These are phyloP conservation scores for Blastobotrys buckinghamii DNA, from an alignment of 1,139 yeast species.

Conservation along the genomic window DNA sequence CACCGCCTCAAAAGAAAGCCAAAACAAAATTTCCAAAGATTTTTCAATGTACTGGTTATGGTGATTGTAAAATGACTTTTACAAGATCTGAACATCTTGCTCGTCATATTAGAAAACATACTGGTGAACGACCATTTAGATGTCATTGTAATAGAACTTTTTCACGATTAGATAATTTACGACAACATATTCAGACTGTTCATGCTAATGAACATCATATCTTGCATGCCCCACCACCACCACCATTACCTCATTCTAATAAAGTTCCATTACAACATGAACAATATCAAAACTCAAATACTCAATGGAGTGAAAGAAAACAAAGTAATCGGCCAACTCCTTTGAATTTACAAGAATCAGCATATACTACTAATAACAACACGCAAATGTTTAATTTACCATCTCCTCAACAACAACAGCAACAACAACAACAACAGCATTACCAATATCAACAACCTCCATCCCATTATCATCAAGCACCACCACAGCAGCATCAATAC, in stretches of 20 bases:
- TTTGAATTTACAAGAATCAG: slow-evolving; percentile 10
- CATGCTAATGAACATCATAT: slow-evolving; percentile 68
- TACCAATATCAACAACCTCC: slow-evolving; percentile 4
- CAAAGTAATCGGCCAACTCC: slow-evolving; percentile 13
- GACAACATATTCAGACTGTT: slow-evolving; percentile 91
- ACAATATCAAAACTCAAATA: slow-evolving; percentile 2
- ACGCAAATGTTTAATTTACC: background rate
- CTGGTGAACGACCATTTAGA: slow-evolving; percentile 91
- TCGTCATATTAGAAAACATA: slow-evolving; percentile 86
- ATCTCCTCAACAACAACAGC: background rate
- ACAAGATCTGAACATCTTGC: slow-evolving; percentile 88
- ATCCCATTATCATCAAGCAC: background rate
- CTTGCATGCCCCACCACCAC: slow-evolving; percentile 30
- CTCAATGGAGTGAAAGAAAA: background rate
- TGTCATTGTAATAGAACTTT: slow-evolving; percentile 83
- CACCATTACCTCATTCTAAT: slow-evolving; percentile 25
- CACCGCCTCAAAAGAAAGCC: slow-evolving; percentile 19
- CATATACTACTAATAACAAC: slow-evolving; percentile 5
- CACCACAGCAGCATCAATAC: background rate
- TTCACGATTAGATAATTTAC: slow-evolving; percentile 76
- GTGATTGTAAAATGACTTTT: slow-evolving; percentile 83
- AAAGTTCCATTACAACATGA: slow-evolving; percentile 19
- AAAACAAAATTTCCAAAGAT: slow-evolving; percentile 40
- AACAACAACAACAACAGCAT: slow-evolving; percentile 1
- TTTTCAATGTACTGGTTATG: slow-evolving; percentile 82